Evolutionary conservation across 139 green algal species (phyloP).

Genomic region (Eudorina sp.): DNA sequence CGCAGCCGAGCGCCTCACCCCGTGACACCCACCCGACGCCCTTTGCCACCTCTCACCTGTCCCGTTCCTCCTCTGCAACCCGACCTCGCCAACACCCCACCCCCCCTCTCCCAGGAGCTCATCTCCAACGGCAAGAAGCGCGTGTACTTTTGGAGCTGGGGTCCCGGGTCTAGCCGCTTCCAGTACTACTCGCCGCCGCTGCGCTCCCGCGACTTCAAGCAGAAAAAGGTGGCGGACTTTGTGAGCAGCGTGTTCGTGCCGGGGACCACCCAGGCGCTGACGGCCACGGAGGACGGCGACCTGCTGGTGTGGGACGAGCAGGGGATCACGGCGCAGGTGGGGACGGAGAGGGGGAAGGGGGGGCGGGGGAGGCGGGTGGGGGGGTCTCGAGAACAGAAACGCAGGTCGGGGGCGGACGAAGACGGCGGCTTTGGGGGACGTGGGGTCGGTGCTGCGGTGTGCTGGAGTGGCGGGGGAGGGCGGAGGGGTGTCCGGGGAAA

Average conservation of each 20-base stretch:
- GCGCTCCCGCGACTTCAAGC: slow-evolving; percentile 77
- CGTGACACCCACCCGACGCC: background rate
- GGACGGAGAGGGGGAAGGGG: background rate
- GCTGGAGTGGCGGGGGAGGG: no score
- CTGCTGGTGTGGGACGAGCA: slow-evolving; percentile 85
- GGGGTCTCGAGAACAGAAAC: background rate
- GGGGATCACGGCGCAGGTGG: slow-evolving; percentile 67
- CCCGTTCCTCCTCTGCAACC: no score
- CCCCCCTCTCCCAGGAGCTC: slow-evolving; percentile 61
- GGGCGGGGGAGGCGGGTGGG: background rate
- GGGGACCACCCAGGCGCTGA: slow-evolving; percentile 63
- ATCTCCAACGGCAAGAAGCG: slow-evolving; percentile 76
- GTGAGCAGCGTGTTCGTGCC: slow-evolving; percentile 74
- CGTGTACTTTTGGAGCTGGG: slow-evolving; percentile 77
- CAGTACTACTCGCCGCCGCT: slow-evolving; percentile 80
- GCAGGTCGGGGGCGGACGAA: no score
- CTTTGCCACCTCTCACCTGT: background rate
- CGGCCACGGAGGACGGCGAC: slow-evolving; percentile 79
- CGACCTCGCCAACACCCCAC: background rate
- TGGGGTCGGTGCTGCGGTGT: no score
- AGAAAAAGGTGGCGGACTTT: slow-evolving; percentile 78
- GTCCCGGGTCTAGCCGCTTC: slow-evolving; percentile 49
- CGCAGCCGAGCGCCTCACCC: no score
- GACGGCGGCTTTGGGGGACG: no score
- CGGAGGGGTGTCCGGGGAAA: no score